A percentile compares a stretch with the other conserved stretches of the same genome.
These are phyloP conservation scores for Exophiala sp. DNA, from an alignment of 2,329 filamentous ascomycete genomes.

Conservation along the genomic window DNA sequence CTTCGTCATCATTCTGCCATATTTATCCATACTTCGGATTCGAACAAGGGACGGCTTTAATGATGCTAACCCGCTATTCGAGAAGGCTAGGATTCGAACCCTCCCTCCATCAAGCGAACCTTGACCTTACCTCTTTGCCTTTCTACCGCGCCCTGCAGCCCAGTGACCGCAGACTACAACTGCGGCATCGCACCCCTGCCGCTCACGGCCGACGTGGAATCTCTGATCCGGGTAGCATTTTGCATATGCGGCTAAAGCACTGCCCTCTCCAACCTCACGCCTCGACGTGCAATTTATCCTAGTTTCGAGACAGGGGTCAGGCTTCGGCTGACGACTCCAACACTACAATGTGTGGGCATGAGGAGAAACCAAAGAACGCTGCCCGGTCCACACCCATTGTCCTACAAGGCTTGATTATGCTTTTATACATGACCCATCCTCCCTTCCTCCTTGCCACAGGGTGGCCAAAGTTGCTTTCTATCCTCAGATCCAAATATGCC, in stretches of 20 bases:
- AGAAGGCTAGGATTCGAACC: neutral
- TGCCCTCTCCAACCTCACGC: neutral
- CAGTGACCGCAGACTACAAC: neutral
- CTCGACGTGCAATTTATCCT: conserved; percentile 11
- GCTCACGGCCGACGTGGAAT: neutral
- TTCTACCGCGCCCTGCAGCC: too few species aligned
- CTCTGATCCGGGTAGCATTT: neutral
- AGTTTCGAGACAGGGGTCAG: conserved; percentile 1
- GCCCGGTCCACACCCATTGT: conserved; percentile 1
- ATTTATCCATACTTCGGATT: neutral
- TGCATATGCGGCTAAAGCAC: neutral
- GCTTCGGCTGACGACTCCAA: conserved; percentile 16
- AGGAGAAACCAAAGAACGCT: conserved; percentile 15
- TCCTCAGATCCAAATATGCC: conserved; percentile 7
- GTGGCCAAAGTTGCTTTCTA: neutral
- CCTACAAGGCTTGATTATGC: conserved; percentile 18
- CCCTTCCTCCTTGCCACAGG: neutral
- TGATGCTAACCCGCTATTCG: neutral
- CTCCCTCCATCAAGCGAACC: neutral
- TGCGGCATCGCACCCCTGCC: neutral
- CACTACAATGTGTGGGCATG: conserved; percentile 13
- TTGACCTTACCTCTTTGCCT: too few species aligned
- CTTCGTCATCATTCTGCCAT: neutral
- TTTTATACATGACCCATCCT: neutral
- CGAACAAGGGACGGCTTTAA: neutral